Conservation (phyloP, 257 asterid species). For the Linderniella brevidens region DNA sequence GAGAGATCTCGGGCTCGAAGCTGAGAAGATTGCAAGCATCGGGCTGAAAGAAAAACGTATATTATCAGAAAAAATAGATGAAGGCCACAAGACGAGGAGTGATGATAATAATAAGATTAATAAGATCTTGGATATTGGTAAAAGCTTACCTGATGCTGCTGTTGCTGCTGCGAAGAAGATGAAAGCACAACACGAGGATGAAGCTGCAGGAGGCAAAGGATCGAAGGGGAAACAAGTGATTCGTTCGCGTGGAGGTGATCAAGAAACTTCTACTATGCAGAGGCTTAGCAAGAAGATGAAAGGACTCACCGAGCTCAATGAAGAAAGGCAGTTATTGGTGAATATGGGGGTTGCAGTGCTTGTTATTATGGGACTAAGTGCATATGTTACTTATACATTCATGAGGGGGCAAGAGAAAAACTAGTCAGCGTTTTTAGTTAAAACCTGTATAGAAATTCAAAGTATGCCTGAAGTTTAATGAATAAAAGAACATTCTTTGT, state of each 20-base stretch:
- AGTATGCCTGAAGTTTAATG: too few species aligned
- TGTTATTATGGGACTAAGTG: conserved; percentile 43
- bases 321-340: conserved; percentile 48
- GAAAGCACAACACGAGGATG: conserved; percentile 7
- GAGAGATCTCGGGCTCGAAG: conserved; percentile 7
- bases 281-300: conserved; percentile 22
- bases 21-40: neutral
- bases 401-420: conserved; percentile 14
- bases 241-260: conserved; percentile 8
- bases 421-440: conserved; percentile 3
- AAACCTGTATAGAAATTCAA: too few species aligned
- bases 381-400: conserved; percentile 29
- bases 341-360: conserved; percentile 55
- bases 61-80: conserved; percentile 7
- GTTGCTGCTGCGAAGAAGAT: conserved; percentile 5
- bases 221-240: conserved; percentile 7
- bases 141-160: conserved; percentile 11
- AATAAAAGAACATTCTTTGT: too few species aligned
- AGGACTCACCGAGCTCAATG: conserved; percentile 24
- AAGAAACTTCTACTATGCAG: conserved; percentile 6
- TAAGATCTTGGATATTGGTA: conserved; percentile 3
- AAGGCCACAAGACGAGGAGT: neutral
- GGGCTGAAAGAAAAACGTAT: conserved; percentile 9
- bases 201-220: conserved; percentile 11
- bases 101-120: conserved; percentile 8